Evolutionary conservation across 768 basidiomycete species (phyloP), one percentile per base, ranked within the genome.

Genomic region (Tulasnella sp.): DNA sequence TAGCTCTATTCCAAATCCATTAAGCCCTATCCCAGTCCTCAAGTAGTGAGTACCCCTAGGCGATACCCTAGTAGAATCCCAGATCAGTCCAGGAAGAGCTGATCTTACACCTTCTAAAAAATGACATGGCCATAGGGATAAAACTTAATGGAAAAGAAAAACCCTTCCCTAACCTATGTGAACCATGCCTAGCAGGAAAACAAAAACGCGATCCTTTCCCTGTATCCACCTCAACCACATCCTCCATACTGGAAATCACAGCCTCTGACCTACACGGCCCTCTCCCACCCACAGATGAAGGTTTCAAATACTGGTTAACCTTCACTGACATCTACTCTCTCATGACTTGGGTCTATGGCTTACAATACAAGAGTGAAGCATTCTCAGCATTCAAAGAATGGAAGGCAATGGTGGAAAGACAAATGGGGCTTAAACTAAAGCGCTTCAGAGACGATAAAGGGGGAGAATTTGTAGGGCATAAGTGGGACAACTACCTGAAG

Each of bases 221-320:
- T 1, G 11, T 22, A 30, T 45, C 27, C 4, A 51, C 45, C 19
- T 17, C 21, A 9, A n/a, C 34, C 12, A 29, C 56, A 8, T 21
- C 43, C 24, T 2, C 22, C 8, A 17, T 27, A 27, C 45, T 63
- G 21, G 63, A 51, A 44, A 17, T 43, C 10, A 31, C 63, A 12
- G 43, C 27, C 1, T 49, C 50, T 7, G 62, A 63, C 56, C 53
- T 63, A 15, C 54, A 57, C 38, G 62, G 63, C 2, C 63, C 62
- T 4, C 19, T 53, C 12, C 15, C 29, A 21, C 21, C 30, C 29
- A 57, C 41, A 1, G 24, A 38, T 30, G 46, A 52, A 17, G 50
- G 59, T 15, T 55, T n/a, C 44, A 3, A 25, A 9, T 63, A 63
- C 62, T 63, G 41, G 52, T 7, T 63, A 2, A 55, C 48, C 15